Conservation (phyloP, 352 stramenopile species). For the Globisporangium megalacanthum region DNA sequence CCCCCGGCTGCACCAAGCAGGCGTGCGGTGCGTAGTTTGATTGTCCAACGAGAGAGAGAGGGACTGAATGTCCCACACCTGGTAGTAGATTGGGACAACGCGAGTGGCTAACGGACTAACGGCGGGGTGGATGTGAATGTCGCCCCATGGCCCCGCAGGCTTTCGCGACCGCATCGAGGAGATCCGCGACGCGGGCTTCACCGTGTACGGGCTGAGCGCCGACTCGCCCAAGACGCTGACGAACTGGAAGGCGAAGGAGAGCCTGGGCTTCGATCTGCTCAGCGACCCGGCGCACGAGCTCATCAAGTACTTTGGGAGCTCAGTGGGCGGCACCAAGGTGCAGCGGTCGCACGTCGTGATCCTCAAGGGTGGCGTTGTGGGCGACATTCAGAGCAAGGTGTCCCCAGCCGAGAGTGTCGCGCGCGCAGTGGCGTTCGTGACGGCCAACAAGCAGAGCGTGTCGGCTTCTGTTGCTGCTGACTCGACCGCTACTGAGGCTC, state of each 20-base stretch:
- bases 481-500: background rate
- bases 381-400: slow-evolving; percentile 75
- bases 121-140: too few relatives aligned
- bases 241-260: slow-evolving; percentile 81
- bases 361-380: slow-evolving; percentile 70
- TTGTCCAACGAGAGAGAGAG: background rate
- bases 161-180: slow-evolving; percentile 83
- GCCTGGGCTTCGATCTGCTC: slow-evolving; percentile 72
- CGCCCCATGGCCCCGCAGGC: slow-evolving; percentile 11
- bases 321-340: slow-evolving; percentile 66
- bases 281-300: slow-evolving; percentile 79
- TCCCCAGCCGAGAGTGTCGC: slow-evolving; percentile 71
- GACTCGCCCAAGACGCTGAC: slow-evolving; percentile 66
- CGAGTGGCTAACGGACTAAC: too few relatives aligned
- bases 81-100: too few relatives aligned
- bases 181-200: slow-evolving; percentile 76
- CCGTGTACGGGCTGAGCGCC: slow-evolving; percentile 72
- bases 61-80: background rate
- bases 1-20: slow-evolving; percentile 84
- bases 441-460: slow-evolving; percentile 26
- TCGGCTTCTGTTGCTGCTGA: background rate
- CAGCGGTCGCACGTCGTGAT: slow-evolving; percentile 84
- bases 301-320: slow-evolving; percentile 86
- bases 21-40: slow-evolving; percentile 49
- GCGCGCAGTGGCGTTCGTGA: slow-evolving; percentile 69